These are phyloP conservation scores for Suhomyces panamericanus DNA, from an alignment of 1,139 yeast species.

Conservation along the genomic window DNA sequence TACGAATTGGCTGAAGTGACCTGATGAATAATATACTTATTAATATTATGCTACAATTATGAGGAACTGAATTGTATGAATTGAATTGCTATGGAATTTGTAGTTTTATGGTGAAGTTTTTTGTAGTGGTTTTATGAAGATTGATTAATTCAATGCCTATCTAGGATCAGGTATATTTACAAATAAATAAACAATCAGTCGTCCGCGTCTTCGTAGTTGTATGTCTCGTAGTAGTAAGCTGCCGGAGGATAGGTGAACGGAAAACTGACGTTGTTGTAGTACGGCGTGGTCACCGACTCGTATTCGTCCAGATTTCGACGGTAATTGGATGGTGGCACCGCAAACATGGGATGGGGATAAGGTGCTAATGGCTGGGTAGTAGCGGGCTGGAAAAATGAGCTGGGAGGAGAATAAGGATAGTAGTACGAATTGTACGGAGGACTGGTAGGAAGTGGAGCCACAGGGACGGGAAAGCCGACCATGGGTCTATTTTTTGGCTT, in stretches of 20 bases:
- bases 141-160: neutral
- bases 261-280: conserved; percentile 1
- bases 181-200: too few relatives aligned
- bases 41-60: too few relatives aligned
- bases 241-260: conserved; percentile 6
- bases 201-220: conserved; percentile 5
- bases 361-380: conserved; percentile 3
- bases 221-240: conserved; percentile 3
- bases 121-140: too few relatives aligned
- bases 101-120: too few relatives aligned
- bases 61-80: too few relatives aligned
- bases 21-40: too few relatives aligned
- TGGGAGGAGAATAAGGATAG: conserved; percentile 7
- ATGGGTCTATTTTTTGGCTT: conserved; percentile 1
- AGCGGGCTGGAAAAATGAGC: neutral
- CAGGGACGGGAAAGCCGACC: conserved; percentile 10
- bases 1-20: too few relatives aligned
- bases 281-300: neutral
- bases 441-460: conserved; percentile 10
- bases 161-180: neutral
- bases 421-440: conserved; percentile 8
- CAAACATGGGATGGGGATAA: conserved; percentile 5
- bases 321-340: neutral
- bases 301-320: conserved; percentile 6
- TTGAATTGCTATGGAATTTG: too few relatives aligned